Evolutionary conservation across 768 basidiomycete species (phyloP).

Genomic region (Tylopilus subfusipes): DNA sequence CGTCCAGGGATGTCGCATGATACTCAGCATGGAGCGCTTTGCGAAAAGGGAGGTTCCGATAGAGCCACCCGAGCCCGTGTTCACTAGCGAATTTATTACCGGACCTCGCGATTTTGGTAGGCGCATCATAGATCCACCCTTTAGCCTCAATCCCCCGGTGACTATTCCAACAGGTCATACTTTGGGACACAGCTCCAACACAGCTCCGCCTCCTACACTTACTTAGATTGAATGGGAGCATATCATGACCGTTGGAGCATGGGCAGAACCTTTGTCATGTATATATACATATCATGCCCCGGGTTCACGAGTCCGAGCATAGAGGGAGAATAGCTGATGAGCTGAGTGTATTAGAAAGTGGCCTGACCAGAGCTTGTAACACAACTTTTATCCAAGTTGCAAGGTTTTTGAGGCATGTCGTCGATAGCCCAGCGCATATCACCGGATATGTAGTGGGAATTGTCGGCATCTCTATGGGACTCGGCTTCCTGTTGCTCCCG

Average conservation of each 20-base stretch:
- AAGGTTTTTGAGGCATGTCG: not conserved
- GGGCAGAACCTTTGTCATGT: not conserved
- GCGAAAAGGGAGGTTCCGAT: not conserved
- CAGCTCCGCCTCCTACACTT: not conserved
- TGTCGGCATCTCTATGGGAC: slow-evolving; percentile 17
- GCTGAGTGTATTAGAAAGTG: not conserved
- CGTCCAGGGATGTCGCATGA: slow-evolving; percentile 24
- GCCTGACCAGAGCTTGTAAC: not conserved
- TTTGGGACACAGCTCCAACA: not conserved
- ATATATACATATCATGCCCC: not conserved
- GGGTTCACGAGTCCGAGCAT: not conserved
- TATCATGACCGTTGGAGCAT: not conserved
- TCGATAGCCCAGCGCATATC: not conserved
- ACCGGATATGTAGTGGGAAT: slow-evolving; percentile 14
- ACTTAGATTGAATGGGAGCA: not conserved
- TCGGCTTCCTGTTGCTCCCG: slow-evolving; percentile 13
- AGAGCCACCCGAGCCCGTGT: not conserved
- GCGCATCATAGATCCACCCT: not conserved
- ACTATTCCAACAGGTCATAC: not conserved
- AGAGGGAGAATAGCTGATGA: not conserved
- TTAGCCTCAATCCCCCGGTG: not conserved
- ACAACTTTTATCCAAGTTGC: not conserved
- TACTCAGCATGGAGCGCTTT: slow-evolving; percentile 25
- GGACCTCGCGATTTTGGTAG: not conserved
- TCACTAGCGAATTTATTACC: slow-evolving; percentile 14